Conservation (phyloP, 2,329 filamentous ascomycete genomes). For the Cercospora sp. region DNA sequence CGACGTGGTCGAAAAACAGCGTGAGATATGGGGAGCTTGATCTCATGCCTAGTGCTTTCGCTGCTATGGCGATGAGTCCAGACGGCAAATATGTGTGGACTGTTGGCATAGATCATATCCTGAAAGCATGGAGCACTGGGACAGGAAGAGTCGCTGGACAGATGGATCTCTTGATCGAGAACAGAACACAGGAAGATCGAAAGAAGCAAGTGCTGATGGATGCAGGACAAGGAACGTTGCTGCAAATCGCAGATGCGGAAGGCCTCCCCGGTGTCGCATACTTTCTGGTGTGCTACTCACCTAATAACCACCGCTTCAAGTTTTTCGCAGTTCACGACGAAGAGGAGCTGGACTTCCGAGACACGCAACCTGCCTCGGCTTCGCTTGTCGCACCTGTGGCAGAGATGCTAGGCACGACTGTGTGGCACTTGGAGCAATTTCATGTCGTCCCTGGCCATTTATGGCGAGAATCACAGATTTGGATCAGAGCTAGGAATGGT, state of each 20-base stretch:
- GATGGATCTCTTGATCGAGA: conserved; percentile 72
- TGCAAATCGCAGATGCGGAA: conserved; percentile 61
- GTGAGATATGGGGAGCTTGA: conserved; percentile 64
- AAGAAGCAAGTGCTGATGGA: conserved; percentile 64
- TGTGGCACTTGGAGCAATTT: conserved; percentile 54
- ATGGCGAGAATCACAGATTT: conserved; percentile 46
- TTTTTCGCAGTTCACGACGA: conserved; percentile 73
- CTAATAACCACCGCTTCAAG: conserved; percentile 88
- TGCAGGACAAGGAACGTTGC: conserved; percentile 72
- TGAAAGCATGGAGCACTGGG: conserved; percentile 87
- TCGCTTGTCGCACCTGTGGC: conserved; percentile 62
- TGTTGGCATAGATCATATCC: conserved; percentile 81
- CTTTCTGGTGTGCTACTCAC: conserved; percentile 79
- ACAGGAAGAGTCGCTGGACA: conserved; percentile 75
- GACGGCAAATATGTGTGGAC: conserved; percentile 65
- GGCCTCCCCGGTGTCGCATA: conserved; percentile 42
- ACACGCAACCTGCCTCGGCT: conserved; percentile 57
- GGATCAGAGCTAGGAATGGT: conserved; percentile 57
- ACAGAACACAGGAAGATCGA: conserved; percentile 42
- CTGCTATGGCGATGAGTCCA: conserved; percentile 55
- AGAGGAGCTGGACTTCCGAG: conserved; percentile 18
- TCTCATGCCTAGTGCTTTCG: conserved; percentile 67
- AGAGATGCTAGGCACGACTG: conserved; percentile 52
- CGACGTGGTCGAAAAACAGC: conserved; percentile 63
- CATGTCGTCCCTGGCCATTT: conserved; percentile 42